Percentiles rank a stretch among this genome's conserved stretches.
These are phyloP conservation scores for Keithomyces neogunnii DNA, from an alignment of 2,329 filamentous ascomycete genomes.

Conservation along the genomic window DNA sequence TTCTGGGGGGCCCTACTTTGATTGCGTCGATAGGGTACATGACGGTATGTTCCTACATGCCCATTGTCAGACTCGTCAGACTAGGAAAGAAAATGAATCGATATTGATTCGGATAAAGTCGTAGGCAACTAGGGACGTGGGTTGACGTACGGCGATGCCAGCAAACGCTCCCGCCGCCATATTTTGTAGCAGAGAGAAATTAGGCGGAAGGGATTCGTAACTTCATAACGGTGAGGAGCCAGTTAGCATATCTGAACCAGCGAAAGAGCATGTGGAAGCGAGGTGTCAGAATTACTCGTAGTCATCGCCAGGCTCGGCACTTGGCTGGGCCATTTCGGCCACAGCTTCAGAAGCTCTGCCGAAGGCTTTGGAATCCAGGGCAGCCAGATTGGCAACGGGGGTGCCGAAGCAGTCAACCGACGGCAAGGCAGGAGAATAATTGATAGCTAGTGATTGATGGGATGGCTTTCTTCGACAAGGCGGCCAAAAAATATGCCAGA, in stretches of 20 bases:
- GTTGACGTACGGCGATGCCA: slow-evolving; percentile 71
- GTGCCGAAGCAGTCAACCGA: background rate
- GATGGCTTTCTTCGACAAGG: background rate
- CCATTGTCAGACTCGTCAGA: slow-evolving; percentile 9
- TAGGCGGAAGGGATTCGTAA: slow-evolving; percentile 90
- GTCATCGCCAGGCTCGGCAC: slow-evolving; percentile 54
- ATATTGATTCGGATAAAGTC: background rate
- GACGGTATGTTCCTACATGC: slow-evolving; percentile 79
- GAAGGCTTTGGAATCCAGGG: slow-evolving; percentile 51
- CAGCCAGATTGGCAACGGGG: slow-evolving; percentile 44
- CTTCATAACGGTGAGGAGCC: slow-evolving; percentile 24
- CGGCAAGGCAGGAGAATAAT: background rate
- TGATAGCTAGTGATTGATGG: background rate
- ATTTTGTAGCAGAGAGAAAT: slow-evolving; percentile 89
- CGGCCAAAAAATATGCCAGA: background rate
- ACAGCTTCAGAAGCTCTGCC: slow-evolving; percentile 57
- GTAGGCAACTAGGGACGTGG: background rate
- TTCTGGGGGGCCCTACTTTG: slow-evolving; percentile 54
- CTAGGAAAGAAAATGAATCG: background rate
- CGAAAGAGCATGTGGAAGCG: background rate
- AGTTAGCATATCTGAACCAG: background rate
- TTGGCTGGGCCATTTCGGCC: slow-evolving; percentile 63
- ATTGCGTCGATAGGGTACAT: slow-evolving; percentile 99
- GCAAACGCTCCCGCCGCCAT: slow-evolving; percentile 96
- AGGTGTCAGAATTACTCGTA: slow-evolving; percentile 46